Base-by-base conservation (phyloP, 768 basidiomycete genomes). In the Cystoderma amianthinum region DNA sequence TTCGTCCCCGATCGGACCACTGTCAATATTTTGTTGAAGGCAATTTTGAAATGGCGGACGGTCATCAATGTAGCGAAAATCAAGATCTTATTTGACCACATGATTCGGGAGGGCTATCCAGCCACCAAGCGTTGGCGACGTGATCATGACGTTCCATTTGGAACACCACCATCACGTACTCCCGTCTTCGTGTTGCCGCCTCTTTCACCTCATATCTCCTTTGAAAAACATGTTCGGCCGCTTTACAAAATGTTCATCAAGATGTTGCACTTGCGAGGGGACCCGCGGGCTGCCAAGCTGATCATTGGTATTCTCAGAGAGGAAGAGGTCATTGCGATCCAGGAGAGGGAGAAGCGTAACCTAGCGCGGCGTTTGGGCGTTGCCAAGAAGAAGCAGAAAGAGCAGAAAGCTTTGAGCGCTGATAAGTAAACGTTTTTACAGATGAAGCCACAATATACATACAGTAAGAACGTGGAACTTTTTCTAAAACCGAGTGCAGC, bases 201-300 rank as follows among this genome's bases (percentile, higher is more conserved):
- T 28, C 54, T 74, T 15, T 44, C 62, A n/a, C 41, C 64, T 30
- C 59, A 61, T 16, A 64, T 82, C 41, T 76, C 71, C 2, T 82
- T 79, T 41, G 62, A 67, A 43, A 67, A 61, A 42, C 82, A 87
- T 53, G 67, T 78, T n/a, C 63, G 67, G 43, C 86, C 86, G 32
- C 52, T 89, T 58, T 82, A 81, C 57, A 81, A 71, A 64, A 79
- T 79, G 76, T 80, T 89, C 58, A 74, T 84, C 51, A 78, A 72
- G 50, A 78, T 76, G 11, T 71, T 88, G 47, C 71, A 76, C 54
- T 38, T 64, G 32, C 61, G 77, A 20, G 69, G 69, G 16, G 85
- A 90, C 54, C 46, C 53, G 5, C 56, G 55, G 9, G 78, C 76
- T 30, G 82, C 78, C 18, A 62, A 67, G 52, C 65, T 47, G 33